phyloP scores from a whole-genome alignment of 306 rosid species.

The Abrus precatorius region DNA sequence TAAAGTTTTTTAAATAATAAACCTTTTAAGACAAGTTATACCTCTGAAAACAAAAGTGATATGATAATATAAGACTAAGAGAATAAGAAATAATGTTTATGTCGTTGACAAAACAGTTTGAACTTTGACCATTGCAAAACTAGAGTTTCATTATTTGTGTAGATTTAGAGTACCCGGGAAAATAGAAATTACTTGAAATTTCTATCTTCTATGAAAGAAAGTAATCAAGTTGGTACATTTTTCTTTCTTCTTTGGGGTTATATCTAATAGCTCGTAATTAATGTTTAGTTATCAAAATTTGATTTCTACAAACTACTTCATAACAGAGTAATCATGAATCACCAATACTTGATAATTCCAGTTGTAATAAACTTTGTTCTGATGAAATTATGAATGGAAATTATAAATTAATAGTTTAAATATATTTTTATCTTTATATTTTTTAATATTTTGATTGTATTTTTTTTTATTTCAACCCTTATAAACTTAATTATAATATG shows the following conservation, averaged over 20 bases:
- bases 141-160: not conserved
- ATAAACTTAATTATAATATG: too few relatives aligned
- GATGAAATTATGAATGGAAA: too few relatives aligned
- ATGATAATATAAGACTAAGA: not conserved
- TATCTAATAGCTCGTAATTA: not conserved
- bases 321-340: not conserved
- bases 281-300: not conserved
- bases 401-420: too few relatives aligned
- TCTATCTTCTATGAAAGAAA: not conserved
- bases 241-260: not conserved
- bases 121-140: not conserved
- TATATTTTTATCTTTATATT: too few relatives aligned
- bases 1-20: not conserved
- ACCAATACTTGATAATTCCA: too few relatives aligned
- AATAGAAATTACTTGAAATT: too few relatives aligned
- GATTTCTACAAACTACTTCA: constrained; percentile 13
- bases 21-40: not conserved
- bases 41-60: not conserved
- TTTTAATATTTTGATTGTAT: too few relatives aligned
- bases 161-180: too few relatives aligned
- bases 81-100: not conserved
- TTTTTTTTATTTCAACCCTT: too few relatives aligned
- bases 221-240: not conserved
- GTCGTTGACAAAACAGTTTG: not conserved
- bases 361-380: too few relatives aligned